A percentile compares a stretch with the other conserved stretches of the same genome.
These are phyloP conservation scores for Capsicum pubescens DNA, from an alignment of 257 asterid genomes.

Conservation along the genomic window DNA sequence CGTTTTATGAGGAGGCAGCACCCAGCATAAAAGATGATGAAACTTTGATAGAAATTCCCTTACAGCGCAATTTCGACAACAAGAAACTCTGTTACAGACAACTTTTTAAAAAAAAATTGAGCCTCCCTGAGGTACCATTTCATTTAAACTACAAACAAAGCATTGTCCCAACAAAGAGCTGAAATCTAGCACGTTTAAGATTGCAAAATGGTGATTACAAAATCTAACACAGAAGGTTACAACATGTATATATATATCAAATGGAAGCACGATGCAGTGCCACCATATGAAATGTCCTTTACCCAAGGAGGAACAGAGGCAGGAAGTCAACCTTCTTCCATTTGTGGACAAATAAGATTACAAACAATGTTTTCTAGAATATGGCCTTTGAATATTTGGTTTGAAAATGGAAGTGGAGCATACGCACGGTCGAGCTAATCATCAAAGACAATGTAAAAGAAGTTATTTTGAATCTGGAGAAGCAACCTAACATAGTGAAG, in stretches of 20 bases:
- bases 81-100: not conserved
- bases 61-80: not conserved
- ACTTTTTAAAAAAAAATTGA: not conserved
- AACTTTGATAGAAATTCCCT: not conserved
- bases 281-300: not conserved
- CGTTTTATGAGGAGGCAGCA: not conserved
- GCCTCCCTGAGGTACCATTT: not conserved
- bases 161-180: not conserved
- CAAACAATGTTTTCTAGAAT: not conserved
- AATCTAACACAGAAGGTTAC: not conserved
- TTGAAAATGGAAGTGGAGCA: not conserved
- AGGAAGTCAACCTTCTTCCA: not conserved
- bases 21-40: not conserved
- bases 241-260: not conserved
- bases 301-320: not conserved
- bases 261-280: not conserved
- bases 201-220: not conserved
- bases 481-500: constrained; percentile 20
- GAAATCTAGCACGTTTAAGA: not conserved
- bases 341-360: not conserved
- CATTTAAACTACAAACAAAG: not conserved
- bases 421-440: not conserved
- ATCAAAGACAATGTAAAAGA: not conserved
- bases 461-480: constrained; percentile 5
- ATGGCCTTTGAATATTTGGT: not conserved